A percentile compares a stretch with the other conserved stretches of the same genome.
Conservation (phyloP, 2,329 filamentous ascomycete species). For the Lachnellula arida region DNA sequence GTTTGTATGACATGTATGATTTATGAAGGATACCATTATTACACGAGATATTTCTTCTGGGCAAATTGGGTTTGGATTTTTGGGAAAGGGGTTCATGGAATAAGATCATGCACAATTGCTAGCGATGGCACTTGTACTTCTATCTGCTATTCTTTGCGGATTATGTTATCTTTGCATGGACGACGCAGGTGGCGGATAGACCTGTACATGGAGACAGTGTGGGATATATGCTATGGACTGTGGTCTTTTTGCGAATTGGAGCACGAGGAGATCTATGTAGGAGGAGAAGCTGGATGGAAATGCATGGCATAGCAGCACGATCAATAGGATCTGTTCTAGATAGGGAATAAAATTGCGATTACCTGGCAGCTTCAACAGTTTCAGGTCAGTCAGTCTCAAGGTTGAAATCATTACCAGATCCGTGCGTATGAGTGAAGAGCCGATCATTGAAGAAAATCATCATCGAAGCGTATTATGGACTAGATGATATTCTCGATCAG, state of each 20-base stretch:
- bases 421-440: background rate
- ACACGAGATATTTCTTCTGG: conserved; percentile 5
- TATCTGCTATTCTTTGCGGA: conserved; percentile 17
- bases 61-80: conserved; percentile 11
- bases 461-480: too few species aligned
- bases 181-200: conserved; percentile 16
- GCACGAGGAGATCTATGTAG: background rate
- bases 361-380: background rate
- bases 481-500: background rate
- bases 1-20: conserved; percentile 22
- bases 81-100: conserved; percentile 2
- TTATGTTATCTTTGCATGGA: conserved; percentile 21
- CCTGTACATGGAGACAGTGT: conserved; percentile 16
- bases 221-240: conserved; percentile 8
- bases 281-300: background rate
- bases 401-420: background rate
- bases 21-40: conserved; percentile 27
- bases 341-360: conserved; percentile 1
- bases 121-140: conserved; percentile 26
- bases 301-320: background rate
- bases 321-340: conserved; percentile 3
- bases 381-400: background rate
- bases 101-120: conserved; percentile 24
- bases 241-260: background rate
- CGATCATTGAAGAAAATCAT: too few species aligned